Percentiles rank a stretch among this genome's conserved stretches.
Conservation (phyloP, 164 flowering plant genomes). For the Berberis vulgaris region DNA sequence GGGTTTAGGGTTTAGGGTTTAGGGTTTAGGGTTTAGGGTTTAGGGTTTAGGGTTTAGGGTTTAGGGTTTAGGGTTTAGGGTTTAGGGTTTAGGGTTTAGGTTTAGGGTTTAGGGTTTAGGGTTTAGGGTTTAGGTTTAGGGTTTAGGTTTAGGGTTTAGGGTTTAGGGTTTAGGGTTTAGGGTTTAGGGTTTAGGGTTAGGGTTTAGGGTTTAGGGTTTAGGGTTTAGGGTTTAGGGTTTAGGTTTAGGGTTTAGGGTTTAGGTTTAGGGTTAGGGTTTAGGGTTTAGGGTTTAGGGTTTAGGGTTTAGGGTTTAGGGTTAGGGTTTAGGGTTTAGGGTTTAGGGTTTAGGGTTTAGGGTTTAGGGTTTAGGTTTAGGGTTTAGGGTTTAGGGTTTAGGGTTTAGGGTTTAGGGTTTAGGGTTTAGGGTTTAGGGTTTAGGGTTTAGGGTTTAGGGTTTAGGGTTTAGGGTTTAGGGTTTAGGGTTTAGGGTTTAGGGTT, state of each 20-base stretch:
- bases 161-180: conserved; percentile 3
- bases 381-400: conserved; percentile 6
- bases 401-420: conserved; percentile 4
- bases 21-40: conserved; percentile 3
- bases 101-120: conserved; percentile 6
- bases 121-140: conserved; percentile 5
- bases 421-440: conserved; percentile 3
- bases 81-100: conserved; percentile 1
- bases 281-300: conserved; percentile 7
- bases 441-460: conserved; percentile 5
- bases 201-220: not conserved
- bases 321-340: not conserved
- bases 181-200: conserved; percentile 2
- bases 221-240: not conserved
- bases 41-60: conserved; percentile 2
- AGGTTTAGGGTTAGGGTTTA: conserved; percentile 1
- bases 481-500: conserved; percentile 4
- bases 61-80: not conserved
- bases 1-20: not conserved
- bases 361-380: conserved; percentile 3
- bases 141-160: conserved; percentile 5
- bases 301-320: conserved; percentile 7
- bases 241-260: not conserved
- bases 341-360: not conserved
- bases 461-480: conserved; percentile 6